A percentile compares a stretch with the other conserved stretches of the same genome.
phyloP scores from a whole-genome alignment of 2,329 filamentous ascomycete genomes.

The Leptographium lundbergii region DNA sequence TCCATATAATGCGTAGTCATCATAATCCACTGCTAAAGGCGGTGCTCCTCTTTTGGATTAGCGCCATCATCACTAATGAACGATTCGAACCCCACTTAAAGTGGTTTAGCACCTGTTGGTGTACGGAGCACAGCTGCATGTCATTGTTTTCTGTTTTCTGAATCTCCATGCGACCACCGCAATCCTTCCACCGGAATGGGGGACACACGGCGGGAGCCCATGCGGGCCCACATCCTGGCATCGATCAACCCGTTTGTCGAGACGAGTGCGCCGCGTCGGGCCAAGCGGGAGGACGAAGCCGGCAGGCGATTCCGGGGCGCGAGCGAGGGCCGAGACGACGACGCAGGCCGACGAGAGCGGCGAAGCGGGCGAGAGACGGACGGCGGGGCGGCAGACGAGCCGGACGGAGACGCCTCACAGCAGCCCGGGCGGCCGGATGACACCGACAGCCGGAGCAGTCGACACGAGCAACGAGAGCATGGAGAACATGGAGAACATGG shows the following conservation, averaged over 20 bases:
- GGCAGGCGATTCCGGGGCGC: neutral
- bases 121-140: too few relatives aligned
- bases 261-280: neutral
- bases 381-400: neutral
- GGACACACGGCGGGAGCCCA: conserved; percentile 13
- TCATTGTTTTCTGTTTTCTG: neutral
- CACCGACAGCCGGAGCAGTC: neutral
- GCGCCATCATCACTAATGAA: too few relatives aligned
- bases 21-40: too few relatives aligned
- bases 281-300: neutral
- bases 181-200: conserved; percentile 5
- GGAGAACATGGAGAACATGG: conserved; percentile 4
- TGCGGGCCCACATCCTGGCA: conserved; percentile 34
- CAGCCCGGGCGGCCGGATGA: neutral
- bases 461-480: conserved; percentile 8
- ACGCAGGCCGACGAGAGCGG: neutral
- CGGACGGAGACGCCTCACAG: neutral
- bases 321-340: neutral
- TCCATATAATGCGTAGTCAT: too few relatives aligned
- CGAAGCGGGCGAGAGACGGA: neutral
- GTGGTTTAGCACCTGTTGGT: too few relatives aligned
- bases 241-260: conserved; percentile 29
- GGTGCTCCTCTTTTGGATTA: too few relatives aligned
- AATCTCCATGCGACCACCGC: neutral
- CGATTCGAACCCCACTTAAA: too few relatives aligned